Percentiles rank a stretch among this genome's conserved stretches.
These are phyloP conservation scores for Phlegmacium glaucopus DNA, from an alignment of 768 basidiomycete genomes.

Conservation along the genomic window DNA sequence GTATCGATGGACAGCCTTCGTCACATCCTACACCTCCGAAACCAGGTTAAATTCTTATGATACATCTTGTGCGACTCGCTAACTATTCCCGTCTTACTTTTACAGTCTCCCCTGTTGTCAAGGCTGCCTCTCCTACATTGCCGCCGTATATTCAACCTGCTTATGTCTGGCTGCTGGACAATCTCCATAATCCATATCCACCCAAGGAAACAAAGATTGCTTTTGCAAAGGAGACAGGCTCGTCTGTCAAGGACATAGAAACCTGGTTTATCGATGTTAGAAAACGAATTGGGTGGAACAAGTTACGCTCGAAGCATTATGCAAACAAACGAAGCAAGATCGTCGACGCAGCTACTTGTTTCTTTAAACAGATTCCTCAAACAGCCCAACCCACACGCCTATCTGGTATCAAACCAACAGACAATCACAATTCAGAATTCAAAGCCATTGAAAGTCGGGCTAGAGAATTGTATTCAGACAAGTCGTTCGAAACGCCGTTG, in stretches of 20 bases:
- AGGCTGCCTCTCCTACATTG: background rate
- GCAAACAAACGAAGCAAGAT: slow-evolving; percentile 30
- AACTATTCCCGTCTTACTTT: no score
- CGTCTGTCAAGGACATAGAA: slow-evolving; percentile 29
- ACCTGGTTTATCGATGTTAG: slow-evolving; percentile 47
- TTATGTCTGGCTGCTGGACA: slow-evolving; percentile 39
- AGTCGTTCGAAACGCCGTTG: slow-evolving; percentile 8
- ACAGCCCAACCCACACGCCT: background rate
- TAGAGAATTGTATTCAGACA: slow-evolving; percentile 17
- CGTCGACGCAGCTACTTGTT: slow-evolving; percentile 33
- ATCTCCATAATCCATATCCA: slow-evolving; percentile 55
- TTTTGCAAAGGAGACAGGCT: slow-evolving; percentile 24
- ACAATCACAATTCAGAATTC: background rate
- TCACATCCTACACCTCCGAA: no score
- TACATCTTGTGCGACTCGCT: no score
- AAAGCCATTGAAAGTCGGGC: slow-evolving; percentile 14
- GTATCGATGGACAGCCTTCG: no score
- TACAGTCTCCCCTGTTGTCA: no score
- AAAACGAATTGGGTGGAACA: slow-evolving; percentile 53
- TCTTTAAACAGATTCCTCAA: slow-evolving; percentile 24
- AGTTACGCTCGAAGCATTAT: slow-evolving; percentile 31
- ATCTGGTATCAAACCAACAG: background rate
- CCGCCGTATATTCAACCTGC: slow-evolving; percentile 13
- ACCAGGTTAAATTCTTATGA: no score
- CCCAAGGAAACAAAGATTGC: slow-evolving; percentile 22